Conservation (phyloP, 2,329 filamentous ascomycete species). For the Pseudogymnoascus destructans region DNA sequence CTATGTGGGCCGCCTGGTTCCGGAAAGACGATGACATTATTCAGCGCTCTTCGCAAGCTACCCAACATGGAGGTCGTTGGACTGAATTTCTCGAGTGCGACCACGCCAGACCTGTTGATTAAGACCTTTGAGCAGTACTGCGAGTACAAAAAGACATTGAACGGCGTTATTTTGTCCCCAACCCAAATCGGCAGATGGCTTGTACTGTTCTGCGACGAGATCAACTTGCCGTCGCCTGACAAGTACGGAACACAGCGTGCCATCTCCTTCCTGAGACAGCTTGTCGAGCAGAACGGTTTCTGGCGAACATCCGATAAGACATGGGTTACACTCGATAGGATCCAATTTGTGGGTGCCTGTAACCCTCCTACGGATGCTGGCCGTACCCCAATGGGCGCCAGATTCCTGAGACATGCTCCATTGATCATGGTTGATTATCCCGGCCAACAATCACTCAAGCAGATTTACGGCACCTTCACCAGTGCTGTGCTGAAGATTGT, state of each 20-base stretch:
- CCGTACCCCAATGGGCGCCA: conserved; percentile 81
- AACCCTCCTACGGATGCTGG: conserved; percentile 97
- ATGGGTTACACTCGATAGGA: conserved; percentile 94
- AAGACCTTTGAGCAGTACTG: conserved; percentile 99
- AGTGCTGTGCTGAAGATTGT: conserved; percentile 93
- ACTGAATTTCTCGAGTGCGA: conserved; percentile 98
- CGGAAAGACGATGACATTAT: conserved; percentile 99
- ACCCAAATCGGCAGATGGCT: conserved; percentile 96
- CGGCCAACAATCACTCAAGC: conserved; percentile 81
- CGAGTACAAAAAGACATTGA: conserved; percentile 97
- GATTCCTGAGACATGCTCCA: conserved; percentile 94
- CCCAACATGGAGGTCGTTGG: conserved; percentile 99
- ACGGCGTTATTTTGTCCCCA: conserved; percentile 87
- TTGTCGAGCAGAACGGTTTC: conserved; percentile 98
- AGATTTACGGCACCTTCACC: conserved; percentile 99
- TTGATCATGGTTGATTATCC: conserved; percentile 99
- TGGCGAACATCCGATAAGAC: conserved; percentile 96
- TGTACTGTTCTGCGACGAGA: conserved; percentile 98
- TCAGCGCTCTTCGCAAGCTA: conserved; percentile 90
- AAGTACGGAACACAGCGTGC: conserved; percentile 95
- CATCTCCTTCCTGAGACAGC: conserved; percentile 91
- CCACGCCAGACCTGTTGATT: conserved; percentile 91
- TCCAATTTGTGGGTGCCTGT: conserved; percentile 97
- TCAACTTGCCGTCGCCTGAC: conserved; percentile 95
- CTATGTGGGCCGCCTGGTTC: conserved; percentile 96